Base-by-base conservation (phyloP, 768 basidiomycete species). In the Podaxis sp. region DNA sequence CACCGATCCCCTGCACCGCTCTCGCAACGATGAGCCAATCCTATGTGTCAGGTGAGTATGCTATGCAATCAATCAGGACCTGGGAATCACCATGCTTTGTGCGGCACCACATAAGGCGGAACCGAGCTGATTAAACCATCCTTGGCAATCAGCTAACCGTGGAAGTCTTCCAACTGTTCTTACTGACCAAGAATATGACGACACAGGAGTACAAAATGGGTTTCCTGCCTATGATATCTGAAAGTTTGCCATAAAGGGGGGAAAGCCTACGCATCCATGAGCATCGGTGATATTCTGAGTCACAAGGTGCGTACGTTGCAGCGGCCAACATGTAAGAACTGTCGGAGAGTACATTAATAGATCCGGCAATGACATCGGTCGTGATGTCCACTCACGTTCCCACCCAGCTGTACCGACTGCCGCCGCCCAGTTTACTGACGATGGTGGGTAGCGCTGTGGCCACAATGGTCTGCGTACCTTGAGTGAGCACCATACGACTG, bases 101-200 rank as follows among this genome's bases (percentile, higher is more conserved):
- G 92, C 90, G 0, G 90, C 88, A 13, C 91, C 91, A 65, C 90
- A 93, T 57, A 93, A 73, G 1, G 90, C 90, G 5, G 89, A 91
- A 21, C 89, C 90, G 63, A 91, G 72, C 89, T 90, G 14, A 64
- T 5, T 18, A 23, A 28, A 51, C 18, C 46, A 23, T 51, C 9
- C 56, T 36, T 48, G 52, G 14, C 50, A 40, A 37, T 47, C 5
- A 48, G 55, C 51, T 55, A 6, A 40, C 44, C 9, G 40, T 36
- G 55, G 56, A 36, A 6, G 23, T 27, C 14, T 13, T 21, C 37
- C 32, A 2, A 37, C 37, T 25, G 32, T 4, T 27, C 21, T 1
- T 2, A 67, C 80, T 32, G 67, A 90, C 86, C 73, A 94, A 70
- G 71, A 94, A 95, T 3, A 86, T 70, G 21, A 77, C 9, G 40